Evolutionary conservation across 768 basidiomycete genomes (phyloP), one percentile per base, ranked within the genome.

Genomic region (Paxillus involutus): DNA sequence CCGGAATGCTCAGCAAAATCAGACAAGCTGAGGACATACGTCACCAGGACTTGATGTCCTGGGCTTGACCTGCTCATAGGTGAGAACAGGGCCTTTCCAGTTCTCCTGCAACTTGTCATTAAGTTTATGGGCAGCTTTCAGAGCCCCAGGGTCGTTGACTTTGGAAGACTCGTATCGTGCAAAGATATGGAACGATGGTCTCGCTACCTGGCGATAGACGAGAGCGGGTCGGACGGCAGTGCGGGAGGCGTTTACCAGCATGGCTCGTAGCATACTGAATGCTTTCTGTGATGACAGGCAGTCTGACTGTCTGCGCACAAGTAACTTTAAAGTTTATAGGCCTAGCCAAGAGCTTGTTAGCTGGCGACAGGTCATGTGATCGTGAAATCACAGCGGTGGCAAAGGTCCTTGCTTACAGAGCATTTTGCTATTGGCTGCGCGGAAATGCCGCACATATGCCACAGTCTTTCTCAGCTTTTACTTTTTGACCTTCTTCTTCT

Each of bases 1-100:
- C 37, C 24, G 26, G 19, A 19, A 40, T 29, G 33, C 14, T 48
- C 33, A 26, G 6, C 13, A n/a, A 12, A 41, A 19, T 6, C 17
- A 13, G 7, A 41, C 32, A 44, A 51, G 4, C 9, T 16, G 37
- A 35, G 19, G 32, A 19, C 68, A 26, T 61, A 90, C 90, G 3
- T 78, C 70, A 50, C 84, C 82, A 4, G 96, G 96, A 61, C 82
- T 86, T 60, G 84, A 70, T 0, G 92, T 93, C 59, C 80, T 83
- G 3, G 86, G 85, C 63, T 96, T 88, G 32, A 98, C 73, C 58
- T 92, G 83, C 33, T 88, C 88, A 66, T 96, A 98, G 1, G 79
- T 76, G 49, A 97, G 71, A 21, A 84, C 74, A 40, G 81, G 83
- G 14, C 85, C 80, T 60, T 81, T 84, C 94, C 94, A 96, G 60